These are phyloP conservation scores for Cutaneotrichosporon cutaneum DNA, from an alignment of 1,284 basidiomycete genomes.

Conservation along the genomic window DNA sequence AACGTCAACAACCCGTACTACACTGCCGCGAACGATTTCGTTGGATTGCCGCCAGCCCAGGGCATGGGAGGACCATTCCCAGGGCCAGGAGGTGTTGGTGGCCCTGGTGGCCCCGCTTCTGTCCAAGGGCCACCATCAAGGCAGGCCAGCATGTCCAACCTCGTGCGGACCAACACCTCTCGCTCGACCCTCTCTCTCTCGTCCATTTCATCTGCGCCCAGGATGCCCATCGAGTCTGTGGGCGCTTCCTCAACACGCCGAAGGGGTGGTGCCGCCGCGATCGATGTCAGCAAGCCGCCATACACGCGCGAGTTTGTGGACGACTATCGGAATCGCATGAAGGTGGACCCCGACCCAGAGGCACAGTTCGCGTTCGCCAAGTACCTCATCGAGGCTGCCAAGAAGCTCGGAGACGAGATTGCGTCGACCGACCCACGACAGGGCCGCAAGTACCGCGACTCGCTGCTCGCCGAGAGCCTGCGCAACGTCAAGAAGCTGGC, in stretches of 20 bases:
- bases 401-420: constrained; percentile 83
- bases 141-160: constrained; percentile 39
- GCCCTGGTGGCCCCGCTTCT: constrained; percentile 6
- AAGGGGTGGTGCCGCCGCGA: constrained; percentile 62
- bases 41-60: constrained; percentile 60
- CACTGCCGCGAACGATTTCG: constrained; percentile 68
- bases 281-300: constrained; percentile 80
- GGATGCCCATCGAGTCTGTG: constrained; percentile 56
- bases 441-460: constrained; percentile 81
- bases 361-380: constrained; percentile 97
- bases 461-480: constrained; percentile 81
- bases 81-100: not conserved
- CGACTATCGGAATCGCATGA: constrained; percentile 94
- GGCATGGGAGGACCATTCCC: constrained; percentile 29
- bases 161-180: constrained; percentile 47
- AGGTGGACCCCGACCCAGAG: constrained; percentile 95
- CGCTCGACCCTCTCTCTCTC: constrained; percentile 38
- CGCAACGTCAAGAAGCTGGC: constrained; percentile 84
- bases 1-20: constrained; percentile 50
- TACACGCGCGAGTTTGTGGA: constrained; percentile 97
- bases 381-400: constrained; percentile 98
- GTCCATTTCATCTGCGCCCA: constrained; percentile 33
- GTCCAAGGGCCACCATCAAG: constrained; percentile 27
- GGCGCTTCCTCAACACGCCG: constrained; percentile 55
- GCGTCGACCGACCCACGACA: constrained; percentile 52